These are phyloP conservation scores for Meira miltonrushii DNA, from an alignment of 1,284 basidiomycete species.

Conservation along the genomic window DNA sequence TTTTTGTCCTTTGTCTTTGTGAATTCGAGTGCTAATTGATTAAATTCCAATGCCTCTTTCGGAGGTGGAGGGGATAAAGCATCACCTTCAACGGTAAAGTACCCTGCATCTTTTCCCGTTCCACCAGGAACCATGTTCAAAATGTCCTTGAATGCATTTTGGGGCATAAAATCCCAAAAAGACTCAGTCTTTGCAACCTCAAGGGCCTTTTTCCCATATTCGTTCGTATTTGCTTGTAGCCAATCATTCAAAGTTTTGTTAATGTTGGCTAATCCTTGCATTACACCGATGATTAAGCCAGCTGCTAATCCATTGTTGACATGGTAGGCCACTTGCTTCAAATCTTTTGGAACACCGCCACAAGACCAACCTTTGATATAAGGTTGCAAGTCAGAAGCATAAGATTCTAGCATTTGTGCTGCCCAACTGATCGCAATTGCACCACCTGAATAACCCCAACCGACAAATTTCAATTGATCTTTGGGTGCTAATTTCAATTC, in stretches of 20 bases:
- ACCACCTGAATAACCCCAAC: slow-evolving; percentile 46
- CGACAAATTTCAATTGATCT: slow-evolving; percentile 18
- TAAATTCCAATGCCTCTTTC: slow-evolving; percentile 19
- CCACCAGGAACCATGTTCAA: slow-evolving; percentile 19
- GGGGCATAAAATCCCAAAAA: slow-evolving; percentile 25
- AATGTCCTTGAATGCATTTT: slow-evolving; percentile 14
- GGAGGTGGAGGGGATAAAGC: slow-evolving; percentile 14
- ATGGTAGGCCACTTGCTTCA: slow-evolving; percentile 23
- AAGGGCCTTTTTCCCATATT: slow-evolving; percentile 19
- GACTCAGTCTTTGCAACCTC: slow-evolving; percentile 18
- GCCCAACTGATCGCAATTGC: slow-evolving; percentile 45
- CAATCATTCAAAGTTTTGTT: slow-evolving; percentile 31
- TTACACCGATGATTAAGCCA: slow-evolving; percentile 32
- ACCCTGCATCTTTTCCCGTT: slow-evolving; percentile 5
- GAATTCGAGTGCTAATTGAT: slow-evolving; percentile 20
- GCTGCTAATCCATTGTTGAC: slow-evolving; percentile 26
- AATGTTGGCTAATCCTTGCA: slow-evolving; percentile 34
- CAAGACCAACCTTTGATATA: slow-evolving; percentile 33
- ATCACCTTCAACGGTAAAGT: slow-evolving; percentile 19
- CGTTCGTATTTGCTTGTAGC: slow-evolving; percentile 24
- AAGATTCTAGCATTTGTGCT: slow-evolving; percentile 24
- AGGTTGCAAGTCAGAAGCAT: slow-evolving; percentile 27
- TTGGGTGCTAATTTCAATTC: slow-evolving; percentile 21
- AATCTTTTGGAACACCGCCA: slow-evolving; percentile 39
- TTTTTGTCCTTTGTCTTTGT: slow-evolving; percentile 3